Conservation (phyloP, 768 basidiomycete genomes). For the Hydnomerulius pinastri region DNA sequence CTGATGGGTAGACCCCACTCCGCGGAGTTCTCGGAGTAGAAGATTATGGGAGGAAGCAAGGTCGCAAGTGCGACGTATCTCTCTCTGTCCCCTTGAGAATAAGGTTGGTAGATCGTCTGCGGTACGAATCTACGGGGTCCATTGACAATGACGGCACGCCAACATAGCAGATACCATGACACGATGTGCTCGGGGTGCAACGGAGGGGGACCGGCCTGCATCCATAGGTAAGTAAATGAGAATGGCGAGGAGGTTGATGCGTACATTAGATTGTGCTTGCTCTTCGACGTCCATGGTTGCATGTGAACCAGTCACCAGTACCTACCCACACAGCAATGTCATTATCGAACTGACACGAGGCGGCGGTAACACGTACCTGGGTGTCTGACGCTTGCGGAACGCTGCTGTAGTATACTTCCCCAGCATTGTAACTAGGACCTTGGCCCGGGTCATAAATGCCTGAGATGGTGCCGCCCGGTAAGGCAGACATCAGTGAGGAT, state of each 20-base stretch:
- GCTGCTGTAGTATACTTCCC: no score
- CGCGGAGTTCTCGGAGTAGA: constrained; percentile 49
- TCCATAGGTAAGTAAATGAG: background rate
- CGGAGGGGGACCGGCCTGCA: background rate
- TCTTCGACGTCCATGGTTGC: background rate
- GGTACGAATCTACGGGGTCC: constrained; percentile 53
- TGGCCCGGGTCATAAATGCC: no score
- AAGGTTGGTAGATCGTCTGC: constrained; percentile 68
- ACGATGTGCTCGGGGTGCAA: background rate
- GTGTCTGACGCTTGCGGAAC: no score
- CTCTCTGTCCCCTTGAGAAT: constrained; percentile 67
- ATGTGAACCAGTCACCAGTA: background rate
- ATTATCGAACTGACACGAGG: no score
- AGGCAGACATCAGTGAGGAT: no score
- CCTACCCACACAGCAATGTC: background rate
- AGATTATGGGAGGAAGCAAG: constrained; percentile 61
- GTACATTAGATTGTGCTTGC: background rate
- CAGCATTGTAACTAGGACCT: no score
- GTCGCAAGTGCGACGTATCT: constrained; percentile 69
- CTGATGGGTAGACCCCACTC: constrained; percentile 61
- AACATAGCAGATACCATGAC: background rate
- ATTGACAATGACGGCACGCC: constrained; percentile 21
- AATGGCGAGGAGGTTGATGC: background rate
- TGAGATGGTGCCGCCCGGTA: no score
- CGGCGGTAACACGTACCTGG: no score